phyloP scores from a whole-genome alignment of 148 eudicot genomes.

The Limonium bicolor region DNA sequence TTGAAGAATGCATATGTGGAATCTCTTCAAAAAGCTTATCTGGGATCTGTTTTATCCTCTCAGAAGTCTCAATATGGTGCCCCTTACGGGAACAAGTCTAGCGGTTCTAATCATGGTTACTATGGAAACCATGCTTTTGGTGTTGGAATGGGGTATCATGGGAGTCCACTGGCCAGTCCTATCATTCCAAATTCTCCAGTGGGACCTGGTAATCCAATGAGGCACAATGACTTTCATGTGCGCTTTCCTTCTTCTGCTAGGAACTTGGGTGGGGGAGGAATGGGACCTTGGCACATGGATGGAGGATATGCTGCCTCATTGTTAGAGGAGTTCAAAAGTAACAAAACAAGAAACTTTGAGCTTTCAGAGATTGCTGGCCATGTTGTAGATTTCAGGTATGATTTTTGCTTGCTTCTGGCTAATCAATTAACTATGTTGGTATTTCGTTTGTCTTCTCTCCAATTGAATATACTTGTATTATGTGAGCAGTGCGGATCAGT shows the following conservation, averaged over 20 bases:
- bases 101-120: conserved; percentile 57
- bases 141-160: conserved; percentile 83
- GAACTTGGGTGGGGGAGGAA: conserved; percentile 54
- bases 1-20: conserved; percentile 38
- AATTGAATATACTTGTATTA: not conserved
- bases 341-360: conserved; percentile 77
- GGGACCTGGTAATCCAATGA: conserved; percentile 78
- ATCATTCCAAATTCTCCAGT: conserved; percentile 58
- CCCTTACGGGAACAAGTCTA: conserved; percentile 38
- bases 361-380: conserved; percentile 85
- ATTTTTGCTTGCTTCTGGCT: not conserved
- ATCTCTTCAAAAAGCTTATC: conserved; percentile 67
- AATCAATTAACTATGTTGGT: too few relatives aligned
- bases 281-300: conserved; percentile 81
- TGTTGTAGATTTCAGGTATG: conserved; percentile 94
- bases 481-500: conserved; percentile 79
- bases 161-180: conserved; percentile 70
- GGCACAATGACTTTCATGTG: conserved; percentile 63
- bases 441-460: too few relatives aligned
- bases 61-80: conserved; percentile 62
- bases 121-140: conserved; percentile 61
- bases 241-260: conserved; percentile 45
- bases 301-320: conserved; percentile 56
- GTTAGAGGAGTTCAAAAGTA: conserved; percentile 91
- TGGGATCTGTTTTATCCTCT: conserved; percentile 56